A percentile compares a stretch with the other conserved stretches of the same genome.
These are phyloP conservation scores for Plasmodium adleri DNA, from an alignment of 169 alveolate species.

Conservation along the genomic window DNA sequence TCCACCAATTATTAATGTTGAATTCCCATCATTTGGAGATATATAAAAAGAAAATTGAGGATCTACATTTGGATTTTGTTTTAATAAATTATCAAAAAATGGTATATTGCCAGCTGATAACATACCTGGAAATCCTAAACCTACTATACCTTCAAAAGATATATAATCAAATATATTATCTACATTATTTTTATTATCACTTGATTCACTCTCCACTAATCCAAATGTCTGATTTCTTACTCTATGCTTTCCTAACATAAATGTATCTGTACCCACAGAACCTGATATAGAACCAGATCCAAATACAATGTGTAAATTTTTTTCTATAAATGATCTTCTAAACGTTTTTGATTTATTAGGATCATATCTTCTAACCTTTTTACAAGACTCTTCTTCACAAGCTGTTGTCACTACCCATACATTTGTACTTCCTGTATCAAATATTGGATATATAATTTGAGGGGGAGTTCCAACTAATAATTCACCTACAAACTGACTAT, in stretches of 20 bases:
- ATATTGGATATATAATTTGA: conserved; percentile 87
- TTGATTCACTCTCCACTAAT: conserved; percentile 86
- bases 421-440: conserved; percentile 90
- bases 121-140: conserved; percentile 91
- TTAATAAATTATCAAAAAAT: conserved; percentile 86
- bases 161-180: conserved; percentile 84
- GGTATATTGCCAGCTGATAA: conserved; percentile 87
- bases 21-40: conserved; percentile 77
- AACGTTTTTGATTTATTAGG: conserved; percentile 83
- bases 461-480: conserved; percentile 86
- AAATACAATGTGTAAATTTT: conserved; percentile 86
- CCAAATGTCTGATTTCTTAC: conserved; percentile 88
- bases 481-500: conserved; percentile 83
- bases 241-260: conserved; percentile 83
- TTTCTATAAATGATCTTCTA: conserved; percentile 73
- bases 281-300: conserved; percentile 92
- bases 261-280: conserved; percentile 84
- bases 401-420: conserved; percentile 87
- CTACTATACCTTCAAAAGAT: conserved; percentile 91
- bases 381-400: conserved; percentile 85
- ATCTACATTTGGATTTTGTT: conserved; percentile 78
- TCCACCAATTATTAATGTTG: conserved; percentile 83
- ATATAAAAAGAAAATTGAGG: conserved; percentile 90
- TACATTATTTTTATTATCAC: conserved; percentile 50
- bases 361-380: conserved; percentile 79